phyloP scores from a whole-genome alignment of 2,329 filamentous ascomycete genomes.

The Neofusicoccum sp. region DNA sequence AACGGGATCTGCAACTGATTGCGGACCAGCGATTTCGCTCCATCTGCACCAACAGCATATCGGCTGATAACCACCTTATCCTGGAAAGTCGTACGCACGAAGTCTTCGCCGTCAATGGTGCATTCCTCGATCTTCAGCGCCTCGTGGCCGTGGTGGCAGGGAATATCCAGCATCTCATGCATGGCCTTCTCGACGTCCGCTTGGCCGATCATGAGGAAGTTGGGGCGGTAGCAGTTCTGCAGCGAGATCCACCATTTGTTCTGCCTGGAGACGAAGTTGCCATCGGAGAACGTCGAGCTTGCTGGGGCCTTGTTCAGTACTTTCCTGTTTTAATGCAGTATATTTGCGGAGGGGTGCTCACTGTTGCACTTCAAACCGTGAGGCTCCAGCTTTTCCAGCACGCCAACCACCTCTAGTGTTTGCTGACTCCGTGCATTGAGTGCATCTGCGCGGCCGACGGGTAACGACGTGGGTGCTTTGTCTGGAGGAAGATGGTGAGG shows the following conservation, averaged over 20 bases:
- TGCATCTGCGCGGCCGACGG: conserved; percentile 49
- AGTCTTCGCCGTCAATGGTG: conserved; percentile 15
- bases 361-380: conserved; percentile 52
- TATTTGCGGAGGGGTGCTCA: conserved; percentile 26
- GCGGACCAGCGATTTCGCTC: conserved; percentile 23
- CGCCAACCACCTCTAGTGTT: conserved; percentile 46
- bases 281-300: conserved; percentile 49
- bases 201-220: conserved; percentile 53
- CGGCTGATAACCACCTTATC: conserved; percentile 19
- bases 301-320: conserved; percentile 29
- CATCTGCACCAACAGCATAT: conserved; percentile 24
- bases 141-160: conserved; percentile 35
- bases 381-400: conserved; percentile 43
- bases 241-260: conserved; percentile 51
- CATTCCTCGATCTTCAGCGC: conserved; percentile 12
- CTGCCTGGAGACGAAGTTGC: conserved; percentile 49
- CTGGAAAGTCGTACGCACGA: conserved; percentile 9
- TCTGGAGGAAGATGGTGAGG: background rate
- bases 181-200: conserved; percentile 46
- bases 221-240: conserved; percentile 46
- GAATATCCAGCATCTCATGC: conserved; percentile 32
- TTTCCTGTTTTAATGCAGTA: background rate
- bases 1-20: conserved; percentile 40
- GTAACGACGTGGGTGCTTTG: conserved; percentile 30
- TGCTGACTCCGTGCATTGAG: conserved; percentile 52